Evolutionary conservation across 164 flowering plant species (phyloP).

Genomic region (Vitis rupestris): DNA sequence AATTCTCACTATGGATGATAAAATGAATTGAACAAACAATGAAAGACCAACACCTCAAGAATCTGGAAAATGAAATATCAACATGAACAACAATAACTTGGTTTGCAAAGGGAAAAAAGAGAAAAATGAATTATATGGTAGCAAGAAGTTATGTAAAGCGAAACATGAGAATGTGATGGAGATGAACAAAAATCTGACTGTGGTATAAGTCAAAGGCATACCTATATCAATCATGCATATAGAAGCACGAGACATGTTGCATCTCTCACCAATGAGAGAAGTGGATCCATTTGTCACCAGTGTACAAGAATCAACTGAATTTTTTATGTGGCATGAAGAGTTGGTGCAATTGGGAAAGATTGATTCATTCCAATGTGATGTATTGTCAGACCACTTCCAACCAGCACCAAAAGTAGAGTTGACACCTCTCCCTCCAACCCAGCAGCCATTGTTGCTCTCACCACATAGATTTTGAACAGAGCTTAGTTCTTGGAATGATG

Average conservation of each 20-base stretch:
- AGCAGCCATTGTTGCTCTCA: conserved; percentile 47
- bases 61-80: background rate
- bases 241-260: conserved; percentile 56
- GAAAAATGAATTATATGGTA: background rate
- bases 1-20: background rate
- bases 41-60: background rate
- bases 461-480: conserved; percentile 55
- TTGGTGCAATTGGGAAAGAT: conserved; percentile 43
- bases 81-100: background rate
- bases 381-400: conserved; percentile 88
- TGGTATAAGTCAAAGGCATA: conserved; percentile 20
- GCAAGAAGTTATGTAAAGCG: background rate
- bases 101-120: background rate
- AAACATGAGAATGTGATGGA: background rate
- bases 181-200: background rate
- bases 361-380: conserved; percentile 55
- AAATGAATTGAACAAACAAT: background rate
- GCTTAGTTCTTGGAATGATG: conserved; percentile 52
- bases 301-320: conserved; percentile 43
- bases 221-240: conserved; percentile 69
- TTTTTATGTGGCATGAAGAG: conserved; percentile 35
- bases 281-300: conserved; percentile 41
- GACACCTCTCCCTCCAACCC: conserved; percentile 72
- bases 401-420: conserved; percentile 32
- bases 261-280: conserved; percentile 45